phyloP scores from a whole-genome alignment of 108 stramenopile genomes.

The Nannochloropsis salina region DNA sequence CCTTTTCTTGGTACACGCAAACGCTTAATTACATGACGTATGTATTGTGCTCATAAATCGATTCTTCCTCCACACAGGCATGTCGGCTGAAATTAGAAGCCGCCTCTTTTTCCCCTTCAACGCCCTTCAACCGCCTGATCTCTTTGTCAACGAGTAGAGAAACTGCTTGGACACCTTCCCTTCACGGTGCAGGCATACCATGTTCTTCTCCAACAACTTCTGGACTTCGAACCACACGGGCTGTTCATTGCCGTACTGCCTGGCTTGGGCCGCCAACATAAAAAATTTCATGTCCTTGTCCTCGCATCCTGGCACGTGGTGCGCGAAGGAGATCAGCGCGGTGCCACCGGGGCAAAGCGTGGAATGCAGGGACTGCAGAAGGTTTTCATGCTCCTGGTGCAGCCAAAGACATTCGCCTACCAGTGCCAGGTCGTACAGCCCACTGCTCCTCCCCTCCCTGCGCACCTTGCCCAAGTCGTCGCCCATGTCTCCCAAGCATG shows the following conservation, averaged over 20 bases:
- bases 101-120: neutral
- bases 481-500: neutral
- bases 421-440: neutral
- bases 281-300: neutral
- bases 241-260: neutral
- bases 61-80: no score
- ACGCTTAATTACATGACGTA: no score
- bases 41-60: no score
- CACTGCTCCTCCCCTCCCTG: neutral
- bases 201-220: neutral
- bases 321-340: neutral
- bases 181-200: neutral
- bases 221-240: neutral
- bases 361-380: neutral
- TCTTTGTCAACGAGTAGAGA: neutral
- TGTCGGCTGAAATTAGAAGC: neutral
- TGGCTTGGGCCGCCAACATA: neutral
- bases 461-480: neutral
- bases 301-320: conserved; percentile 10
- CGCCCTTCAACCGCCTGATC: neutral
- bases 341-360: neutral
- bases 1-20: no score
- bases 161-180: neutral
- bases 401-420: neutral
- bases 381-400: neutral